Evolutionary conservation across 257 asterid species (phyloP).

Genomic region (Solanum bulbocastanum): DNA sequence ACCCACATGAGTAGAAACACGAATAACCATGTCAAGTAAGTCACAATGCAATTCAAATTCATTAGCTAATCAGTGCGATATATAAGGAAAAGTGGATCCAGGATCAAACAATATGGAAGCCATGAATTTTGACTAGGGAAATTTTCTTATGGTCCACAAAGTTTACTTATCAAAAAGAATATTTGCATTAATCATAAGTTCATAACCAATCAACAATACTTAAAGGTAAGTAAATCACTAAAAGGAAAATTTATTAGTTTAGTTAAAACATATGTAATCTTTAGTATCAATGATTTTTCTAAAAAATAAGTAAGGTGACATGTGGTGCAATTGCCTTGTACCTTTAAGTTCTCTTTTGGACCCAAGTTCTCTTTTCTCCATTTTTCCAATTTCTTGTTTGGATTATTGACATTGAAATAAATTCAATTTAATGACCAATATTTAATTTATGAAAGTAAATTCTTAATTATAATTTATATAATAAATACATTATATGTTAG

Average conservation of each 20-base stretch:
- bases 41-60: not conserved
- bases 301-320: not conserved
- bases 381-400: too few relatives aligned
- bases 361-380: too few relatives aligned
- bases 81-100: not conserved
- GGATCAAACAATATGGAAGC: not conserved
- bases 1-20: not conserved
- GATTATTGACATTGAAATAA: not conserved
- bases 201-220: too few relatives aligned
- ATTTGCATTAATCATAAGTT: too few relatives aligned
- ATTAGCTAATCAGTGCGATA: too few relatives aligned
- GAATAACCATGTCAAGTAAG: not conserved
- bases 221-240: not conserved
- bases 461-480: too few relatives aligned
- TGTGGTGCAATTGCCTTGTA: not conserved
- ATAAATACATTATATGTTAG: too few relatives aligned
- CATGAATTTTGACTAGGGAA: not conserved
- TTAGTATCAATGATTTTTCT: too few relatives aligned
- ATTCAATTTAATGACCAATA: too few relatives aligned
- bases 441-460: too few relatives aligned
- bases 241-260: not conserved
- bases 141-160: not conserved
- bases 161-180: not conserved
- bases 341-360: not conserved
- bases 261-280: not conserved